phyloP scores from a whole-genome alignment of 1,284 basidiomycete species.

The Cutaneotrichosporon cutaneum region DNA sequence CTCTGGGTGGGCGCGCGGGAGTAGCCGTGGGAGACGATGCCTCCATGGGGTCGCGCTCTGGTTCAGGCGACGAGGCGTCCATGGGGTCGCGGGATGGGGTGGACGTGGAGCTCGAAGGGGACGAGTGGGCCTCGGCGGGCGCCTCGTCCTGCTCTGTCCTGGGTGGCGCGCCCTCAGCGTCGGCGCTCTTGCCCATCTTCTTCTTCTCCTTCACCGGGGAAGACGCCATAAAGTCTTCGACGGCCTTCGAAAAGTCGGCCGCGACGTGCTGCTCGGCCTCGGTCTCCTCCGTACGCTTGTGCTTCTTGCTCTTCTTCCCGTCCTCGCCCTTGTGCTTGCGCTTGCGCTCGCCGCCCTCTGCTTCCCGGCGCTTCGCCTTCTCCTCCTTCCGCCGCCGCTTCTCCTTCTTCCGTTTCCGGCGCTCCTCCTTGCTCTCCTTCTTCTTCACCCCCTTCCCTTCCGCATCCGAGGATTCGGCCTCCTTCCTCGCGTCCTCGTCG shows the following conservation, averaged over 20 bases:
- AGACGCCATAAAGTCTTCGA: neutral
- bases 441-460: neutral
- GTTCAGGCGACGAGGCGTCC: neutral
- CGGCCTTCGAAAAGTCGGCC: neutral
- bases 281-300: neutral
- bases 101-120: neutral
- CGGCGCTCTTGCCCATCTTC: neutral
- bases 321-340: conserved; percentile 8
- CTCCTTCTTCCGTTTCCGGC: conserved; percentile 7
- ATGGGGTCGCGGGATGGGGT: neutral
- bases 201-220: neutral
- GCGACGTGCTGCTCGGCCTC: conserved; percentile 1
- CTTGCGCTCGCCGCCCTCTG: conserved; percentile 2
- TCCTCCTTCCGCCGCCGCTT: conserved; percentile 11
- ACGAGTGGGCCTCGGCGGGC: neutral
- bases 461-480: neutral
- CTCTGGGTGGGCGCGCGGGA: neutral
- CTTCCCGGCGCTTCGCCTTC: conserved; percentile 9
- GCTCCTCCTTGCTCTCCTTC: conserved; percentile 13
- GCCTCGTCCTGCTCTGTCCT: neutral
- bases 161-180: too few relatives aligned
- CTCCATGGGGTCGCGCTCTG: neutral
- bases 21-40: neutral
- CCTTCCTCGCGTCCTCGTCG: neutral
- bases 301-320: conserved; percentile 8